Conservation (phyloP, 345 rosid genomes). For the Gossypium anomalum region DNA sequence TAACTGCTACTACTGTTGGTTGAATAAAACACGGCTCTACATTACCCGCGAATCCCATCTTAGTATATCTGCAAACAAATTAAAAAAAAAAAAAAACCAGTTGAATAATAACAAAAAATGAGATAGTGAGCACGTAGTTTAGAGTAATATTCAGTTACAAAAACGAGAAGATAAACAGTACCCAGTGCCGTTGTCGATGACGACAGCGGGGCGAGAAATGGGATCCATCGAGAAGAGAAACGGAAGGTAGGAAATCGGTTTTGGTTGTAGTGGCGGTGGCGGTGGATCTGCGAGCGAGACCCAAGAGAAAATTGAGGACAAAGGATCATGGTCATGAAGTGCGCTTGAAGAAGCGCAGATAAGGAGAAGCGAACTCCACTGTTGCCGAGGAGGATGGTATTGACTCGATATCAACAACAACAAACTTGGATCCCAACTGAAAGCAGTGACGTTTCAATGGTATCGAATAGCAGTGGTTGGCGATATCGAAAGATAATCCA, state of each 20-base stretch:
- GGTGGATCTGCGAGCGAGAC: constrained; percentile 59
- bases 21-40: constrained; percentile 98
- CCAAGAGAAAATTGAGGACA: constrained; percentile 31
- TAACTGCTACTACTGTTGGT: constrained; percentile 84
- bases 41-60: constrained; percentile 95
- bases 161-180: constrained; percentile 17
- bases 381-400: too few relatives aligned
- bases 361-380: too few relatives aligned
- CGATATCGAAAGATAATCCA: too few relatives aligned
- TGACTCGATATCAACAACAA: too few relatives aligned
- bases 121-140: neutral
- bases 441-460: too few relatives aligned
- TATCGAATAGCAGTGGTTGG: too few relatives aligned
- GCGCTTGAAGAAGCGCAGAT: neutral
- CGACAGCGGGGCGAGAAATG: constrained; percentile 88
- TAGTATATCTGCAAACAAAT: constrained; percentile 62
- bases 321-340: neutral
- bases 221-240: constrained; percentile 59
- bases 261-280: neutral
- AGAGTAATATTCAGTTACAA: neutral
- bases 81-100: neutral
- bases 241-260: constrained; percentile 26
- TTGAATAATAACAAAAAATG: constrained; percentile 35
- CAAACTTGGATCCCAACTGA: too few relatives aligned
- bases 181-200: constrained; percentile 99